Evolutionary conservation across 345 rosid species (phyloP).

Genomic region (Boechera retrofracta): DNA sequence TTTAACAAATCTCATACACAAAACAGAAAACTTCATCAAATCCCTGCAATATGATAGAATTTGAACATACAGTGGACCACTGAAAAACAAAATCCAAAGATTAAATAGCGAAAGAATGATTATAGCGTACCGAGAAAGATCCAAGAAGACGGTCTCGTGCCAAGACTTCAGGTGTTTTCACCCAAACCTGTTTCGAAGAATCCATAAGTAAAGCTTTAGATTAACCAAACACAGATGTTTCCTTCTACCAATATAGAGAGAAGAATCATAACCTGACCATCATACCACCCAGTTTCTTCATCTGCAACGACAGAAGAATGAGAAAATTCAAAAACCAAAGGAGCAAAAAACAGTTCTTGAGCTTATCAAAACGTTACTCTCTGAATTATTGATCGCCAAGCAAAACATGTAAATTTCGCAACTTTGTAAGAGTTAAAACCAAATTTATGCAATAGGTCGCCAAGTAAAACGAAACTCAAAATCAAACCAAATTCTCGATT

Average conservation of each 20-base stretch:
- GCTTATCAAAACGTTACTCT: background rate
- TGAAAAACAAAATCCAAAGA: background rate
- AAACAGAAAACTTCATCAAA: background rate
- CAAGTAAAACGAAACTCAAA: too few relatives aligned
- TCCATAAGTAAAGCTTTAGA: background rate
- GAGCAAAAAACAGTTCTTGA: background rate
- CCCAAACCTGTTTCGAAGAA: slow-evolving; percentile 70
- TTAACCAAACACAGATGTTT: background rate
- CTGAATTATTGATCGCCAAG: background rate
- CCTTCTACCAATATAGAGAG: background rate
- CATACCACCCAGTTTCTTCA: slow-evolving; percentile 99
- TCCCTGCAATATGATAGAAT: background rate
- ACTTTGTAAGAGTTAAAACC: too few relatives aligned
- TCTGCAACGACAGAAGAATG: slow-evolving; percentile 52
- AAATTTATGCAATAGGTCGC: too few relatives aligned
- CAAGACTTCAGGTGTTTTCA: slow-evolving; percentile 88
- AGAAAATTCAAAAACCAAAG: background rate
- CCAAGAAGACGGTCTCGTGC: slow-evolving; percentile 94
- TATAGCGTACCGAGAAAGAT: slow-evolving; percentile 67
- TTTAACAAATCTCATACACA: background rate
- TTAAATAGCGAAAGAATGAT: background rate
- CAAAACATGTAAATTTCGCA: background rate
- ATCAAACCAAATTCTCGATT: slow-evolving; percentile 4
- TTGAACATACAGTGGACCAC: background rate
- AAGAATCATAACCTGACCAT: slow-evolving; percentile 73